Conservation (phyloP, 2,329 filamentous ascomycete genomes). For the Ceratocystis variospora region DNA sequence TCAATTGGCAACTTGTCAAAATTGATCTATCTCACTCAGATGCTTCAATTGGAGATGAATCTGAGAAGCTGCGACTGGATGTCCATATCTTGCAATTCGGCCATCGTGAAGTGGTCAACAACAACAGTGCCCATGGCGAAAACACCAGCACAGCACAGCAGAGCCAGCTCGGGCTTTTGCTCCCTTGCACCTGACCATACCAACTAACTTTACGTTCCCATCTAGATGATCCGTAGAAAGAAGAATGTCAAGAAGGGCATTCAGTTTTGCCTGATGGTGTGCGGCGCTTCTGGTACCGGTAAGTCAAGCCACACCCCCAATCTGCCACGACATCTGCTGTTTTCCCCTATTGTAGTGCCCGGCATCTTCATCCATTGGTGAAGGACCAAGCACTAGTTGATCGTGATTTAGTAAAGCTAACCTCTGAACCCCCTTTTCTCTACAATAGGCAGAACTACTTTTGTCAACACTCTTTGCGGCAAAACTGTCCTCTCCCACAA, state of each 20-base stretch:
- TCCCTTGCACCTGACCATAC: slow-evolving; percentile 14
- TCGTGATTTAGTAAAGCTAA: not conserved
- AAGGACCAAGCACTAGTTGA: no score
- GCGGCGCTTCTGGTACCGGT: slow-evolving; percentile 97
- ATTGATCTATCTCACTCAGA: not conserved
- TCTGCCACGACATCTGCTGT: slow-evolving; percentile 10
- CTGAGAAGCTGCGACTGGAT: no score
- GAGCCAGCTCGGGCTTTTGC: slow-evolving; percentile 5
- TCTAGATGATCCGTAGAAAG: slow-evolving; percentile 94
- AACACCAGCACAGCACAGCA: slow-evolving; percentile 8
- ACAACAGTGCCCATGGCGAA: not conserved
- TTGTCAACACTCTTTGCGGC: slow-evolving; percentile 97
- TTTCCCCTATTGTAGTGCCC: not conserved
- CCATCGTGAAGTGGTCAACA: not conserved
- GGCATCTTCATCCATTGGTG: no score
- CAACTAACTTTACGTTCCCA: slow-evolving; percentile 23
- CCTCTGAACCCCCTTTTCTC: slow-evolving; percentile 15
- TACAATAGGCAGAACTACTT: slow-evolving; percentile 75
- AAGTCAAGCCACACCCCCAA: slow-evolving; percentile 28
- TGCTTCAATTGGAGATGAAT: not conserved
- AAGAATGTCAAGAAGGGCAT: slow-evolving; percentile 99
- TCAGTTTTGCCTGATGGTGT: slow-evolving; percentile 99
- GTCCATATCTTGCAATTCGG: not conserved
- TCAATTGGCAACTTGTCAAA: not conserved
- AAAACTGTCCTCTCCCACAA: slow-evolving; percentile 83